Base-by-base conservation (phyloP, 148 eudicot species). In the Nyssa sinensis region DNA sequence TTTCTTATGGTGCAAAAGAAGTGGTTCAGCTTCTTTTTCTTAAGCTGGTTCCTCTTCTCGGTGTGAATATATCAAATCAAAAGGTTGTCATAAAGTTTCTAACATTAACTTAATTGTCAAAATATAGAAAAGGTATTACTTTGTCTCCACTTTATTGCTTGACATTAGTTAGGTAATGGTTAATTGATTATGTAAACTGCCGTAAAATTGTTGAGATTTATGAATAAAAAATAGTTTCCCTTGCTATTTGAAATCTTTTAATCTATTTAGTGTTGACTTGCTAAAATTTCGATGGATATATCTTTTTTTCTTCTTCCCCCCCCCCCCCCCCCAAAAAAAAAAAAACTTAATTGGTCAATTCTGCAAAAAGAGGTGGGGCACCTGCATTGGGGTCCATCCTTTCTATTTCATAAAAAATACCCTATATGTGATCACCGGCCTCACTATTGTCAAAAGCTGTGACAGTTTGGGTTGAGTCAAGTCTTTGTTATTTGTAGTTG, bases 11-110 rank as follows among this genome's bases (percentile, higher is more conserved):
- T 17, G 35, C 73, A 21, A n/a, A 41, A 47, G 0, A 53, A 55
- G 57, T 33, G 61, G 31, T 49, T 51, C 34, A 51, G 61, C 59
- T 55, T 55, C 63, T 57, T 55, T 70, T 7, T 32, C 35, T 70
- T n/a, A 55, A 70, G 64, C 47, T 33, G 73, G 24, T 57, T 31
- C 59, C 24, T 49, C 25, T 12, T 62, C 17, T 70, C 14, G 30
- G 63, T 17, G 29, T 70, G 35, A 57, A 55, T 33, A 55, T 49
- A 7, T 5, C 44, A 55, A 53, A 17, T 28, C 23, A 10, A 33
- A 32, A 23, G 25, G 31, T 8, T 28, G 14, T 33, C 21, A n/a
- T n/a, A n/a, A n/a, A n/a, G 24, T 64, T 13, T 31, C 14, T 57
- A 25, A 25, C 23, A 35, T 7, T 68, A 44, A 12, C 11, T 3